Conservation (phyloP, 768 basidiomycete species). For the Suillus subalutaceus region DNA sequence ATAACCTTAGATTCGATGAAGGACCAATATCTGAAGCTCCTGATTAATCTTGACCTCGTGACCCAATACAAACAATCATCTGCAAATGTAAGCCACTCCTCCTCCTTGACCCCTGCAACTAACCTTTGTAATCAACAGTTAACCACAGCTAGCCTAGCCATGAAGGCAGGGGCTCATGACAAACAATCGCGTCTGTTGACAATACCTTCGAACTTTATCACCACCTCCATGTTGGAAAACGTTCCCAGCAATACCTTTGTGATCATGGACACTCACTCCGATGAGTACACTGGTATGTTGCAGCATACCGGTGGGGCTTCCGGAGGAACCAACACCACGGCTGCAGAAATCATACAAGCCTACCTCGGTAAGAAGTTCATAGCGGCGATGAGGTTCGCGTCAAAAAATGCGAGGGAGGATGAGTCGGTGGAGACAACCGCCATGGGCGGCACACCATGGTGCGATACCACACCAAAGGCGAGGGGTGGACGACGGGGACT, state of each 20-base stretch:
- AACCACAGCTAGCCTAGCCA: no score
- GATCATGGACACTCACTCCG: background rate
- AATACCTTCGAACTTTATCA: no score
- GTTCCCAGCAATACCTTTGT: background rate
- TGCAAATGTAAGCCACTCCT: background rate
- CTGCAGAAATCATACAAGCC: background rate
- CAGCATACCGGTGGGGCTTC: background rate
- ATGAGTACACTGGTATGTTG: background rate
- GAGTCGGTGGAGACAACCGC: background rate
- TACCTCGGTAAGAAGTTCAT: background rate
- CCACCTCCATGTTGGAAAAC: background rate
- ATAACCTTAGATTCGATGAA: background rate
- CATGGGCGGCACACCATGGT: background rate
- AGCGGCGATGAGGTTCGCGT: background rate
- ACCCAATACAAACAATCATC: background rate
- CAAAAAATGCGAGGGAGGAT: background rate
- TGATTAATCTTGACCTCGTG: background rate
- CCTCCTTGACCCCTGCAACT: no score
- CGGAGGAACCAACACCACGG: background rate
- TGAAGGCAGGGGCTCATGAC: no score
- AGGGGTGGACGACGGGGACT: background rate
- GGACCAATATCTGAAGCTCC: background rate
- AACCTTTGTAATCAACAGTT: background rate
- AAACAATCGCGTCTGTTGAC: background rate
- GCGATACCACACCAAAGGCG: background rate